Base-by-base conservation (phyloP, 306 rosid genomes). In the Boehmeria nivea region DNA sequence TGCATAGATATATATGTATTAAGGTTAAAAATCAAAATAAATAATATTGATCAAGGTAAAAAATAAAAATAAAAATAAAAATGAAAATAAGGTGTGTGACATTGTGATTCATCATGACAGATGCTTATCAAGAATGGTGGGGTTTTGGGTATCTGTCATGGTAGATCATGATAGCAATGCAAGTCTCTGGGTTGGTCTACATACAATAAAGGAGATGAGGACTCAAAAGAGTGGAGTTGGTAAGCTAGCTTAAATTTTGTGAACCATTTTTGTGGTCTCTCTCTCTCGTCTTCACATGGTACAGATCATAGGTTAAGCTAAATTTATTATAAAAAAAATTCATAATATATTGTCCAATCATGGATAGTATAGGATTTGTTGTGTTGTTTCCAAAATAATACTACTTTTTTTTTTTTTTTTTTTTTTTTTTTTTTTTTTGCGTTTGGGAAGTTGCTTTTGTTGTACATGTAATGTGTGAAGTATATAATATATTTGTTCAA, bases 121-220 rank as follows among this genome's bases (percentile, higher is more conserved):
- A 1, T 45, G 25, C 24, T 17, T 45, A 3, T 18, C 13, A 9
- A 31, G 16, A 16, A 7, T 31, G 59, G 17, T 36, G 24, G 59
- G 59, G 59, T 28, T 54, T n/a, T 54, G 37, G 43, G 43, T 54
- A 18, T 18, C 25, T 34, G 43, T 54, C n/a, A 36, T 54, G 27
- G 25, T 18, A 34, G 18, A 8, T 31, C 59, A 33, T 33, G 59
- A 54, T 28, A 34, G 59, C 45, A 8, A 34, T 17, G 10, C 26
- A 16, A 31, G 59, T 54, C 25, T 28, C 33, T 25, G 0, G 15
- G 6, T 31, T 54, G 42, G 33, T 54, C 25, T 34, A n/a, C 43
- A 31, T 2, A 2, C 42, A 54, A 54, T 31, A 54, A 54, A 34
- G 59, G 44, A 33, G 43, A 18, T 25, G 57, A 26, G 27, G 17